Conservation (phyloP, 2,329 filamentous ascomycete genomes). For the Fusarium kyushuense region DNA sequence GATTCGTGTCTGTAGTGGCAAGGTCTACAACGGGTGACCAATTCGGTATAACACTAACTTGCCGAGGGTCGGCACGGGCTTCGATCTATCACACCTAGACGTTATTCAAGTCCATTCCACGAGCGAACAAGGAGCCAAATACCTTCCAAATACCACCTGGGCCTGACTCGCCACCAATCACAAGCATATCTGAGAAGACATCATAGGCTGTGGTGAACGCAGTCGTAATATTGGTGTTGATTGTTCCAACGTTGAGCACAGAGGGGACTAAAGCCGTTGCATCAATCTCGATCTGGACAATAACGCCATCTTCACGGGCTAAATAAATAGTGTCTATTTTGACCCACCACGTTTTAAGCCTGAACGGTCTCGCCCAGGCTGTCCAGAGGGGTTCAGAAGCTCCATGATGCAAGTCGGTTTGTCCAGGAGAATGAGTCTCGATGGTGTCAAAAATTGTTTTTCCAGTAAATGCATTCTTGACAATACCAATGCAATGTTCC, state of each 20-base stretch:
- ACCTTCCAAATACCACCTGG: constrained; percentile 82
- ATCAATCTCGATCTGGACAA: constrained; percentile 78
- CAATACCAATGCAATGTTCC: constrained; percentile 68
- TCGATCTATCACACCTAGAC: constrained; percentile 56
- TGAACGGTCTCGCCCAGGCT: constrained; percentile 83
- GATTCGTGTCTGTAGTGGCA: constrained; percentile 58
- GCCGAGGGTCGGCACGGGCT: constrained; percentile 63
- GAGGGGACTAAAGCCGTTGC: constrained; percentile 66
- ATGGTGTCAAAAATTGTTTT: constrained; percentile 62
- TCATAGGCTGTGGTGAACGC: constrained; percentile 84
- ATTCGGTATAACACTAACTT: constrained; percentile 66
- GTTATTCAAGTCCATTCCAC: constrained; percentile 15
- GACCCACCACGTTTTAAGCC: constrained; percentile 71
- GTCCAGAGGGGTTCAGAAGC: constrained; percentile 75
- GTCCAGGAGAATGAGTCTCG: constrained; percentile 55
- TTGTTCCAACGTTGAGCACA: constrained; percentile 69
- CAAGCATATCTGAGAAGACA: constrained; percentile 78
- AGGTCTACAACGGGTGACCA: constrained; percentile 72
- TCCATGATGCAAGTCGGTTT: constrained; percentile 62
- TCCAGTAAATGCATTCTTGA: constrained; percentile 65
- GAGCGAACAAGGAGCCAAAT: constrained; percentile 43
- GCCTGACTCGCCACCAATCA: constrained; percentile 82
- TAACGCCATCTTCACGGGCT: constrained; percentile 85
- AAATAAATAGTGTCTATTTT: constrained; percentile 85
- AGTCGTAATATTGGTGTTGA: constrained; percentile 80